Evolutionary conservation across 108 stramenopile genomes (phyloP).

Genomic region (Cyclotella baltica): DNA sequence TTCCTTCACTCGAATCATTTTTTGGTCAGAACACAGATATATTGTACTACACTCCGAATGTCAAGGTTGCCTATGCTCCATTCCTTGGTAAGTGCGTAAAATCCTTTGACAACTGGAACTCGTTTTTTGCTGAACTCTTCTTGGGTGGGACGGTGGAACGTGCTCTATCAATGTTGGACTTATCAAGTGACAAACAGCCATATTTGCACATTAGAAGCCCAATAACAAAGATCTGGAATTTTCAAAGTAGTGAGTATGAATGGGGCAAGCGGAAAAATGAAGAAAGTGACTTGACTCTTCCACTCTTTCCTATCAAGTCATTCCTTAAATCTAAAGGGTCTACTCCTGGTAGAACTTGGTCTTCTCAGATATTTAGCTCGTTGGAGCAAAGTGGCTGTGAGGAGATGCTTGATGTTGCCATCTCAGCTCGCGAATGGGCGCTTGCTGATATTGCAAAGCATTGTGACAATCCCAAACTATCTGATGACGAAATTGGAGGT

Average conservation of each 20-base stretch:
- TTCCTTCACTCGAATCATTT: constrained; percentile 52
- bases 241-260: constrained; percentile 6
- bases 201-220: constrained; percentile 50
- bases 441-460: constrained; percentile 32
- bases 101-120: constrained; percentile 39
- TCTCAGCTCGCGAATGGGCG: constrained; percentile 29
- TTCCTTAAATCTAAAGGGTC: constrained; percentile 44
- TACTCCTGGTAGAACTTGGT: constrained; percentile 32
- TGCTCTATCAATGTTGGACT: constrained; percentile 36
- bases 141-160: constrained; percentile 47
- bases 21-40: constrained; percentile 52
- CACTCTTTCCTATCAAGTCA: constrained; percentile 45
- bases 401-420: constrained; percentile 27
- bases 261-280: constrained; percentile 28
- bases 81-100: constrained; percentile 49
- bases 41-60: constrained; percentile 41
- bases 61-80: constrained; percentile 42
- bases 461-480: constrained; percentile 38
- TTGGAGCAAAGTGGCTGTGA: constrained; percentile 15
- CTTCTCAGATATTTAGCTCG: constrained; percentile 25
- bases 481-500: constrained; percentile 49
- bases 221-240: constrained; percentile 30
- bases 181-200: constrained; percentile 11
- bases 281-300: constrained; percentile 42
- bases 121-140: constrained; percentile 38